Percentiles rank a stretch among this genome's conserved stretches.
These are phyloP conservation scores for Albizia julibrissin DNA, from an alignment of 306 rosid species.

Conservation along the genomic window DNA sequence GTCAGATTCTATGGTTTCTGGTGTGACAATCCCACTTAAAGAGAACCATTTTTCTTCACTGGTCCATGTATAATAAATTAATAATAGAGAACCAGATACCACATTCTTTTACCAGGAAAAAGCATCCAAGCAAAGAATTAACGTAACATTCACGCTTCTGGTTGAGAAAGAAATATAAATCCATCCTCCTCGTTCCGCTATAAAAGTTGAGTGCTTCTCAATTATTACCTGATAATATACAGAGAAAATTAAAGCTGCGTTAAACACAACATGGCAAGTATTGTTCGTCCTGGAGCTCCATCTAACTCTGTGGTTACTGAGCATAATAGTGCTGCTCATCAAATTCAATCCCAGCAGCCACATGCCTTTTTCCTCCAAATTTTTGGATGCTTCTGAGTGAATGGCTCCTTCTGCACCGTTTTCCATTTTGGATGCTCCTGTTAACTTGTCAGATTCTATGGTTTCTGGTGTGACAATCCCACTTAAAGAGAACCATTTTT, in stretches of 20 bases:
- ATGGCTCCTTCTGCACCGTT: no score
- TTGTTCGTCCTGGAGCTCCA: no score
- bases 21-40: neutral
- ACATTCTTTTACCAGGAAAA: neutral
- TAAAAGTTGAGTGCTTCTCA: no score
- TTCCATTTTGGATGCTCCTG: neutral
- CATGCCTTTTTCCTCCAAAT: neutral
- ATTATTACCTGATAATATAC: no score
- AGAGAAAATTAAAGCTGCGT: no score
- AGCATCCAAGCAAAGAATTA: neutral
- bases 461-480: neutral
- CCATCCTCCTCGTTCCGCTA: neutral
- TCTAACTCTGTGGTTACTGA: no score
- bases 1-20: neutral
- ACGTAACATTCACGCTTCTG: neutral
- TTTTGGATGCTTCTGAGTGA: no score
- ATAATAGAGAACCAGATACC: slow-evolving; percentile 3
- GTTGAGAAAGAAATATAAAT: neutral
- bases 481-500: neutral
- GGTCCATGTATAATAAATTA: neutral
- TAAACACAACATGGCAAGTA: no score
- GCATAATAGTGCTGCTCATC: no score
- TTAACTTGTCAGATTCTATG: neutral
- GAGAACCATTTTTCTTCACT: neutral
- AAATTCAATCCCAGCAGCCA: slow-evolving; percentile 32